Percentiles rank a stretch among this genome's conserved stretches.
Evolutionary conservation across 169 alveolate genomes (phyloP).

Genomic region (Eimeria acervulina): DNA sequence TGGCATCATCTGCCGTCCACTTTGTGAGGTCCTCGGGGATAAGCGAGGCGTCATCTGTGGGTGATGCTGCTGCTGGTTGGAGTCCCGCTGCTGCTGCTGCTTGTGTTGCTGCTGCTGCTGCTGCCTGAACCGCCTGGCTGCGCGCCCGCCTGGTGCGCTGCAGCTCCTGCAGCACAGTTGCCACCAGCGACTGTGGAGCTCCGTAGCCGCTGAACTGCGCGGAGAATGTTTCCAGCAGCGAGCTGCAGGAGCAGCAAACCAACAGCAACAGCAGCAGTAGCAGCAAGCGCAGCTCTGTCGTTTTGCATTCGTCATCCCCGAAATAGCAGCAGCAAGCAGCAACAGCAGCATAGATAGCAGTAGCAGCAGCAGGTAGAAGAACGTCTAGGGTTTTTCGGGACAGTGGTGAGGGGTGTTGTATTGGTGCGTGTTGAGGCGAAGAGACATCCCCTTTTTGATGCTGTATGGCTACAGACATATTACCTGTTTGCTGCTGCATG

Average conservation of each 20-base stretch:
- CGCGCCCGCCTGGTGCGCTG: conserved; percentile 14
- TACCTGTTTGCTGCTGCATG: no score
- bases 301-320: no score
- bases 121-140: neutral
- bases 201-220: conserved; percentile 81
- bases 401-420: no score
- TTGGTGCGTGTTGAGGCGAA: no score
- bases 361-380: conserved; percentile 1
- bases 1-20: conserved; percentile 61
- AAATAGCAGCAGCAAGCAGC: conserved; percentile 22
- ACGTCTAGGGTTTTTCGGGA: no score
- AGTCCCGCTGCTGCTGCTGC: no score
- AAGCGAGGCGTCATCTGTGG: conserved; percentile 27
- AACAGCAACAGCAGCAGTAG: no score
- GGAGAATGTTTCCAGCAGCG: conserved; percentile 50
- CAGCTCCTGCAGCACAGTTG: conserved; percentile 28
- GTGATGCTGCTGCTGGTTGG: no score
- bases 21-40: conserved; percentile 33
- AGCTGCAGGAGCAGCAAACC: conserved; percentile 55
- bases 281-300: conserved; percentile 21
- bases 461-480: no score
- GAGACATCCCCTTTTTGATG: no score
- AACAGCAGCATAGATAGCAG: no score
- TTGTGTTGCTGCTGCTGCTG: no score
- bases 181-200: conserved; percentile 72